Percentiles rank a stretch among this genome's conserved stretches.
phyloP scores from a whole-genome alignment of 768 basidiomycete species.

The Mycena sanguinolenta region DNA sequence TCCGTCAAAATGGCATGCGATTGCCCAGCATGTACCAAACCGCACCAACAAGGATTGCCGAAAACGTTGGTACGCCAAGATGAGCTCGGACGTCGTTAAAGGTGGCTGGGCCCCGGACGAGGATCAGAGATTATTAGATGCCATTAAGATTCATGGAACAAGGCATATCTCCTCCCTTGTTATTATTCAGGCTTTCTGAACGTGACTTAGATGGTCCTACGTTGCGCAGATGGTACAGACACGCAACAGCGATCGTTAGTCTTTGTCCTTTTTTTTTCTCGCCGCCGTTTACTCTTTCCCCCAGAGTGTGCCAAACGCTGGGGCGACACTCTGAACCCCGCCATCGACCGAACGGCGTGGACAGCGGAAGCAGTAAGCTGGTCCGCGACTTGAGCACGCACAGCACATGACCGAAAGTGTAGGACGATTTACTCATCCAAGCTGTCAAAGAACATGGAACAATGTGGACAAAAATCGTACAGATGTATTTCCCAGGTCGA shows the following conservation, averaged over 20 bases:
- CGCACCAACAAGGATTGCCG: constrained; percentile 75
- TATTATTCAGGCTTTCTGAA: constrained; percentile 21
- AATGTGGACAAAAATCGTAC: constrained; percentile 74
- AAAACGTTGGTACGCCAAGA: constrained; percentile 74
- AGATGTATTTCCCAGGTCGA: constrained; percentile 71
- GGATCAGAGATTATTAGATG: constrained; percentile 68
- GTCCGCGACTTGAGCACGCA: not conserved
- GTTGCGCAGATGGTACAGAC: constrained; percentile 71
- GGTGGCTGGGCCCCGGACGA: constrained; percentile 75
- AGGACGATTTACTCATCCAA: constrained; percentile 68
- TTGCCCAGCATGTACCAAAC: constrained; percentile 72
- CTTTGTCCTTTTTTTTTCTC: not conserved
- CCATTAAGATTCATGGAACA: constrained; percentile 69
- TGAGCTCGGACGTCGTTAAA: constrained; percentile 73
- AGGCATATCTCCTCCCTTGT: constrained; percentile 55
- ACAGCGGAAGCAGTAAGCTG: constrained; percentile 62
- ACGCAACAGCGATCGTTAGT: constrained; percentile 71
- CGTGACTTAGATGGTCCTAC: constrained; percentile 61
- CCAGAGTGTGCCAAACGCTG: constrained; percentile 72
- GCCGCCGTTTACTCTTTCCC: constrained; percentile 31
- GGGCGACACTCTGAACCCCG: constrained; percentile 72
- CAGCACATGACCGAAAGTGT: constrained; percentile 23
- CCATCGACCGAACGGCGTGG: constrained; percentile 73
- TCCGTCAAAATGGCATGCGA: constrained; percentile 74
- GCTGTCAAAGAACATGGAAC: constrained; percentile 70